Conservation (phyloP, 2,329 filamentous ascomycete species). For the Chaetomium strumarium region DNA sequence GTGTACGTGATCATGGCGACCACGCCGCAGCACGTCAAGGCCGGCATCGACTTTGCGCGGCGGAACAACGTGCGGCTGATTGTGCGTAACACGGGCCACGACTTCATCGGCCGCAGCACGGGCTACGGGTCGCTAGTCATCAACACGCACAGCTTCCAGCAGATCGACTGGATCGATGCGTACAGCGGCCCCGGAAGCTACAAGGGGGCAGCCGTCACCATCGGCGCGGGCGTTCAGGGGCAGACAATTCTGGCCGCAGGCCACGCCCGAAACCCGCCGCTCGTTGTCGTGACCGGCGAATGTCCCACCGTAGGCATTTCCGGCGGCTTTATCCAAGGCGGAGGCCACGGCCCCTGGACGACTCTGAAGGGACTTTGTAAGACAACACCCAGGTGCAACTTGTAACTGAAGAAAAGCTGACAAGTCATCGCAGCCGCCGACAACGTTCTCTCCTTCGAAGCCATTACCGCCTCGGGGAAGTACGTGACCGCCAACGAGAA, state of each 20-base stretch:
- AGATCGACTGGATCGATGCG: slow-evolving; percentile 35
- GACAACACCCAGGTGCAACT: not conserved
- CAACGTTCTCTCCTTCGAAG: slow-evolving; percentile 42
- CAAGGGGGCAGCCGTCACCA: slow-evolving; percentile 41
- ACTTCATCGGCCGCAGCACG: slow-evolving; percentile 52
- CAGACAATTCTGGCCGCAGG: slow-evolving; percentile 39
- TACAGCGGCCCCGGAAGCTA: slow-evolving; percentile 35
- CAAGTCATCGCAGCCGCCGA: slow-evolving; percentile 34
- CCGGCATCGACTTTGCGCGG: slow-evolving; percentile 36
- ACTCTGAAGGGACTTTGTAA: slow-evolving; percentile 36
- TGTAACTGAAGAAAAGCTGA: not conserved
- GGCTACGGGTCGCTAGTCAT: slow-evolving; percentile 51
- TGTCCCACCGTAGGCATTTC: slow-evolving; percentile 54
- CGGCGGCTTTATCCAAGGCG: slow-evolving; percentile 55
- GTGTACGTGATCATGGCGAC: slow-evolving; percentile 32
- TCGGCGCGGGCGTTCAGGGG: slow-evolving; percentile 48
- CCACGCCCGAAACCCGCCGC: slow-evolving; percentile 30
- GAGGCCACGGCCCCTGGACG: slow-evolving; percentile 46
- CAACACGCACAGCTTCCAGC: slow-evolving; percentile 52
- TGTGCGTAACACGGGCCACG: slow-evolving; percentile 53
- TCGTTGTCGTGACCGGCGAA: slow-evolving; percentile 47
- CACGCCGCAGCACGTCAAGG: slow-evolving; percentile 28
- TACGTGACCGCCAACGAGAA: slow-evolving; percentile 37
- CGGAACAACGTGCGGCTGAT: slow-evolving; percentile 46
- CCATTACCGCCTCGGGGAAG: slow-evolving; percentile 41